Base-by-base conservation (phyloP, 75 land plant genomes). In the Gnetum montanum region DNA sequence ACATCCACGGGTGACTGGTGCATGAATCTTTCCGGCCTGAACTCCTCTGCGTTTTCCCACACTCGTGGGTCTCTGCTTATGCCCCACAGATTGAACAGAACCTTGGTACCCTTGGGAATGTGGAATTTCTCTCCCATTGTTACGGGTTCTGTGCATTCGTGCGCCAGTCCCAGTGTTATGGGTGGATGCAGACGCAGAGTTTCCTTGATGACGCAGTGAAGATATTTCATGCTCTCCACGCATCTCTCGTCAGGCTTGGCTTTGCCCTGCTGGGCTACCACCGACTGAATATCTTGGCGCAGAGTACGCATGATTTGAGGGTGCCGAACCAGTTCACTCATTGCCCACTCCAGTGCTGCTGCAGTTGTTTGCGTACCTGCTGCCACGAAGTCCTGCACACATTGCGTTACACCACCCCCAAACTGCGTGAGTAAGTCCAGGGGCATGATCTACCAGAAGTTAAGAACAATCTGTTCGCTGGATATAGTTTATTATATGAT, bases 101-200 rank as follows among this genome's bases (percentile, higher is more conserved):
- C 20, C 19, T 2, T 29, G 22, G 61, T 15, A 6, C 46, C 4
- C 15, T 26, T 36, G n/a, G 61, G 64, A 18, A 31, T 33, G 5
- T 8, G 3, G 24, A 22, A 46, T 5, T 12, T 24, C 48, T 19
- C n/a, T n/a, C n/a, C n/a, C 12, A 60, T 7, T 12, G 19, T 60
- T 15, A 10, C 12, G 24, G 57, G 61, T 12, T 27, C 13, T 3
- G 11, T 48, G 24, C 8, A 18, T 29, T 50, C 19, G 25, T 60
- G 62, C 7, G 62, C 61, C 15, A 60, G 63, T 28, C 52, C 10
- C n/a, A 60, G 12, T 12, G 62, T 19, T 1, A n/a, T 22, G 7
- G 63, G 63, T 1, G 63, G 60, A 20, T 60, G 16, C 45, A 60
- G 22, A 4, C 62, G 6, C 22, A 60, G 19, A 4, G 59, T 12